Conservation (phyloP, 139 green algal genomes). For the Chara braunii region DNA sequence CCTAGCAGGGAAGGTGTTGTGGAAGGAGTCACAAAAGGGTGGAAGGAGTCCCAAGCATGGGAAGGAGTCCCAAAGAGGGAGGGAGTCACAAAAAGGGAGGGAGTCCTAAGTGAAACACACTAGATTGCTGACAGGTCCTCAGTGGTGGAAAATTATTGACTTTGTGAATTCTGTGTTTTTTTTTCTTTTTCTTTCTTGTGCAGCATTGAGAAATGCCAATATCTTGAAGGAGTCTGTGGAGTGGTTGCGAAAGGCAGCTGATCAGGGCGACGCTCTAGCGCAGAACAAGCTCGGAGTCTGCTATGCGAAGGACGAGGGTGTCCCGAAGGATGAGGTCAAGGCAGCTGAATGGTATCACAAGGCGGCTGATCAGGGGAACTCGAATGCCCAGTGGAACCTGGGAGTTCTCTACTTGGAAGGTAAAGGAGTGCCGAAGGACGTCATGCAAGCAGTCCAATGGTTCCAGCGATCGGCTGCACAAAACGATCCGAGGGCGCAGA, state of each 20-base stretch:
- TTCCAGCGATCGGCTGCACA: not conserved
- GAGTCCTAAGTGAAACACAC: too few species aligned
- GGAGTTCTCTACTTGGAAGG: slow-evolving; percentile 20
- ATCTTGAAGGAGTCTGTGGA: not conserved
- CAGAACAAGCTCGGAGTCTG: not conserved
- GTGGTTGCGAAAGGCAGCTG: not conserved
- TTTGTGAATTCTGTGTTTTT: too few species aligned
- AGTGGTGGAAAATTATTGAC: too few species aligned
- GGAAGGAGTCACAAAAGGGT: too few species aligned
- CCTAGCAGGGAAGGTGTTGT: too few species aligned
- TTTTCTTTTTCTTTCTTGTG: too few species aligned
- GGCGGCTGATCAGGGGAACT: slow-evolving; percentile 14
- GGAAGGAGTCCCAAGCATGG: too few species aligned
- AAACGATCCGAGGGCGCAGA: not conserved
- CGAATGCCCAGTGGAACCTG: slow-evolving; percentile 2
- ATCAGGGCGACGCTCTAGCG: not conserved
- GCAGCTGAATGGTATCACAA: slow-evolving; percentile 14
- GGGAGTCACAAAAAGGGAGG: too few species aligned
- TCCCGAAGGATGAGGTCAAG: not conserved
- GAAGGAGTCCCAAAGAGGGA: too few species aligned
- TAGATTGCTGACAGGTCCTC: too few species aligned
- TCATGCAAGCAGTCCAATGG: not conserved
- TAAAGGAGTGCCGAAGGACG: slow-evolving; percentile 16
- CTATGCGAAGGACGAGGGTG: not conserved
- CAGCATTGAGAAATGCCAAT: too few species aligned